phyloP scores from a whole-genome alignment of 176 grass and related monocot genomes.

The Oryza officinalis region DNA sequence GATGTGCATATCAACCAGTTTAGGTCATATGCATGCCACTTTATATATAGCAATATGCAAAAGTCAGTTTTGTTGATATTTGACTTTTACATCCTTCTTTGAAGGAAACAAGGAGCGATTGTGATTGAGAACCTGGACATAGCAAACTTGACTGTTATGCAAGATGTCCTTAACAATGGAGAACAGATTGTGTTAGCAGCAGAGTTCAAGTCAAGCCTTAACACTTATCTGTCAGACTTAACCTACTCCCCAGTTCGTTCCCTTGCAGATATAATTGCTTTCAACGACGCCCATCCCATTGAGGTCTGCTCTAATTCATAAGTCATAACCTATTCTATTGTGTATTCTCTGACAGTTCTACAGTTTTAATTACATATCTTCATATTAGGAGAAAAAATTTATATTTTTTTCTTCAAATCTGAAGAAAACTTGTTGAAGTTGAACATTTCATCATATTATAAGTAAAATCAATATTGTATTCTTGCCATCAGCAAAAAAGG shows the following conservation, averaged over 20 bases:
- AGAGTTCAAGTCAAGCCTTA: slow-evolving; percentile 65
- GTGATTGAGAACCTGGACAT: slow-evolving; percentile 60
- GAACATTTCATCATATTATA: no score
- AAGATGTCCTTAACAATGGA: slow-evolving; percentile 46
- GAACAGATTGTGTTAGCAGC: slow-evolving; percentile 39
- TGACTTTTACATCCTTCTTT: not conserved
- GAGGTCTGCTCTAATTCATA: slow-evolving; percentile 31
- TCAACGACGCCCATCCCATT: slow-evolving; percentile 49
- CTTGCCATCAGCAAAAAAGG: no score
- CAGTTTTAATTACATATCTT: not conserved
- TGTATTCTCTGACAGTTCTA: not conserved
- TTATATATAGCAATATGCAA: no score
- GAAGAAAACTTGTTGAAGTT: no score
- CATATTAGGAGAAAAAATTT: no score
- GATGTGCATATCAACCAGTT: no score
- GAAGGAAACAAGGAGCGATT: slow-evolving; percentile 47
- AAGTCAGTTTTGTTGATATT: not conserved
- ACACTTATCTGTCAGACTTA: slow-evolving; percentile 52
- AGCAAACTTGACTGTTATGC: slow-evolving; percentile 46
- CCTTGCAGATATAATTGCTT: slow-evolving; percentile 60
- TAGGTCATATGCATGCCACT: no score
- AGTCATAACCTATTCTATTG: not conserved
- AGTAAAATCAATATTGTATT: no score
- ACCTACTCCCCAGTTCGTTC: slow-evolving; percentile 49
- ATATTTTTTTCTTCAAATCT: no score